Evolutionary conservation across 2,329 filamentous ascomycete genomes (phyloP).

Genomic region (Neurospora crassa): DNA sequence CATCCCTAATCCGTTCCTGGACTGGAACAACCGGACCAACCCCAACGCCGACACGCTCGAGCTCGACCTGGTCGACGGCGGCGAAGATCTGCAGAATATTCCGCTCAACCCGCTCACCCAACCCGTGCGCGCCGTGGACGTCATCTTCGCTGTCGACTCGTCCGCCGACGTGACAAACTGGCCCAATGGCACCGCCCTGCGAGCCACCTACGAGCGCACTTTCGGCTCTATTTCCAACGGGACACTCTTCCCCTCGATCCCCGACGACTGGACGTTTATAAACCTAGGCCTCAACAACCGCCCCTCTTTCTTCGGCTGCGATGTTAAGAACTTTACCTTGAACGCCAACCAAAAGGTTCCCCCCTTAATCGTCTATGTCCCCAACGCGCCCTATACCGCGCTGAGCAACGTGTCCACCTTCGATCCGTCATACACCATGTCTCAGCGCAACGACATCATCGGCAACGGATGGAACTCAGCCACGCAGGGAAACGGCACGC

Average conservation of each 20-base stretch:
- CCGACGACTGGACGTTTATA: conserved; percentile 45
- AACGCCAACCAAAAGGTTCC: conserved; percentile 11
- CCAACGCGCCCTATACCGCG: conserved; percentile 72
- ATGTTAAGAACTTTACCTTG: conserved; percentile 26
- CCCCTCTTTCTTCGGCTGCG: conserved; percentile 56
- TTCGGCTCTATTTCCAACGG: conserved; percentile 37
- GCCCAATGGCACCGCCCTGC: conserved; percentile 51
- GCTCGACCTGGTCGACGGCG: conserved; percentile 41
- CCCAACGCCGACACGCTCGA: conserved; percentile 25
- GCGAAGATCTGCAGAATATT: conserved; percentile 38
- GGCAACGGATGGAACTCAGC: conserved; percentile 76
- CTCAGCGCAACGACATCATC: conserved; percentile 69
- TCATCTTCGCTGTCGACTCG: conserved; percentile 57
- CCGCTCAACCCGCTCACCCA: conserved; percentile 43
- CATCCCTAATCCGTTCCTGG: conserved; percentile 50
- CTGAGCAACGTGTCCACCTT: conserved; percentile 75
- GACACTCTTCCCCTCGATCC: conserved; percentile 49
- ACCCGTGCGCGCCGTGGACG: conserved; percentile 42
- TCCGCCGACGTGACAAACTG: conserved; percentile 51
- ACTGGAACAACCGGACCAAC: conserved; percentile 36
- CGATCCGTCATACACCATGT: conserved; percentile 51
- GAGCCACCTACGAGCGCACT: conserved; percentile 47
- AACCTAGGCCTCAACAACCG: conserved; percentile 48
- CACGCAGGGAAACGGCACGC: conserved; percentile 72
- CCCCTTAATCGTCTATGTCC: conserved; percentile 53